phyloP scores from a whole-genome alignment of 177 flowering plant genomes.

The Vitis hybrid region DNA sequence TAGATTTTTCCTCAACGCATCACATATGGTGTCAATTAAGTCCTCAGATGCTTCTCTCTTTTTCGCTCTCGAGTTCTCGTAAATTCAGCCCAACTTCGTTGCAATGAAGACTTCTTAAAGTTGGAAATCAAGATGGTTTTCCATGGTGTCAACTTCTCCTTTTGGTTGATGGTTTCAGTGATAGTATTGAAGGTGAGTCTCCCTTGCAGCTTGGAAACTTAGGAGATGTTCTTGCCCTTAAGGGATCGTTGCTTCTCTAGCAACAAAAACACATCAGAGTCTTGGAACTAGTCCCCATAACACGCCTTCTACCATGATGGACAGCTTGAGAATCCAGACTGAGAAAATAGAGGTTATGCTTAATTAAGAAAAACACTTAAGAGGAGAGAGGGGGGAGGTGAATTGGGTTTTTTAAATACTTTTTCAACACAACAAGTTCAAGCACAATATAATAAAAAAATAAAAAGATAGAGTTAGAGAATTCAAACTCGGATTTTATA shows the following conservation, averaged over 20 bases:
- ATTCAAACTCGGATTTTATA: too few species aligned
- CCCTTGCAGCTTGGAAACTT: conserved; percentile 48
- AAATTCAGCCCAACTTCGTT: conserved; percentile 62
- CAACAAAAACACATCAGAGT: conserved; percentile 45
- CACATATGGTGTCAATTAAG: conserved; percentile 46
- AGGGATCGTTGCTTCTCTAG: conserved; percentile 63
- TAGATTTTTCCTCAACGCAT: conserved; percentile 58
- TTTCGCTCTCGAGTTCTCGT: background rate
- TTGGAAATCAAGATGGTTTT: conserved; percentile 22
- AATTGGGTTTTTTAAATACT: too few species aligned
- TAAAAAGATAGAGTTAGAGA: too few species aligned
- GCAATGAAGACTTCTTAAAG: conserved; percentile 19
- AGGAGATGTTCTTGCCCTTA: conserved; percentile 43
- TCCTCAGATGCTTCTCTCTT: conserved; percentile 32
- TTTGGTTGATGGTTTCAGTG: conserved; percentile 50
- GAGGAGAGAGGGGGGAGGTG: too few species aligned
- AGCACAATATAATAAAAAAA: too few species aligned
- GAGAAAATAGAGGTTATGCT: too few species aligned
- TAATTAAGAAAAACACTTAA: too few species aligned
- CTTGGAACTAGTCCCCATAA: conserved; percentile 7
- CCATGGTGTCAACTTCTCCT: conserved; percentile 63
- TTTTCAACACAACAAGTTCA: too few species aligned
- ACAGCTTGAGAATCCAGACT: too few species aligned
- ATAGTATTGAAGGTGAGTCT: conserved; percentile 66
- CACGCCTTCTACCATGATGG: too few species aligned